Percentiles rank a stretch among this genome's conserved stretches.
phyloP scores from a whole-genome alignment of 2,329 filamentous ascomycete genomes.

The Aspergillus phoenicis region DNA sequence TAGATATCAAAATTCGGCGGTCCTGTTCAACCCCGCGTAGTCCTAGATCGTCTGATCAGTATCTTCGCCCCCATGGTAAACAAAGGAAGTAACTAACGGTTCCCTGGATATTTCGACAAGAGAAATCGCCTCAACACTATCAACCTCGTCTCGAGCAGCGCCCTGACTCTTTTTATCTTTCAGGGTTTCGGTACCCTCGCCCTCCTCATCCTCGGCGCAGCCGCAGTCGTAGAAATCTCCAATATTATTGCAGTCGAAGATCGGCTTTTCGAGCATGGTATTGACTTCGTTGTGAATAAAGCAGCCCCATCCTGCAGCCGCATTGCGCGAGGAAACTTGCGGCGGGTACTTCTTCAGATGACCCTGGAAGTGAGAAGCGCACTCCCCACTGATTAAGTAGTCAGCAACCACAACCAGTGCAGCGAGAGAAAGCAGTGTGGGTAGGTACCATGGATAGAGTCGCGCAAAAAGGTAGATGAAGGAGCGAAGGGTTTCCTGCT shows the following conservation, averaged over 20 bases:
- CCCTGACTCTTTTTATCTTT: conserved; percentile 17
- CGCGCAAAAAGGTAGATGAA: conserved; percentile 67
- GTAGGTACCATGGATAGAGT: conserved; percentile 63
- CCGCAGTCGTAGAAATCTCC: conserved; percentile 70
- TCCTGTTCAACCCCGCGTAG: conserved; percentile 30
- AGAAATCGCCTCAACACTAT: conserved; percentile 13
- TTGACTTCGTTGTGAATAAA: conserved; percentile 70
- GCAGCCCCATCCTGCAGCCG: conserved; percentile 67
- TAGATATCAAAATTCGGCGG: neutral
- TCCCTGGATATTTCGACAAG: conserved; percentile 41
- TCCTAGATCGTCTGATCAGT: conserved; percentile 25
- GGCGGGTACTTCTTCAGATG: conserved; percentile 65
- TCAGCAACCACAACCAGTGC: conserved; percentile 7
- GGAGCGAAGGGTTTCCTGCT: conserved; percentile 60
- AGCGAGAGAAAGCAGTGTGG: neutral
- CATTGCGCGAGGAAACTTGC: conserved; percentile 62
- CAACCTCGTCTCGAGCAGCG: conserved; percentile 1
- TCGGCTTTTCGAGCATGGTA: conserved; percentile 60
- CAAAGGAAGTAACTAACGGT: conserved; percentile 31
- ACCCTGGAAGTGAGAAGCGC: conserved; percentile 64
- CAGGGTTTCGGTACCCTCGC: conserved; percentile 4
- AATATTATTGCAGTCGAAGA: conserved; percentile 66
- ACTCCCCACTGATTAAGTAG: conserved; percentile 57
- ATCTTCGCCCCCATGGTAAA: conserved; percentile 1
- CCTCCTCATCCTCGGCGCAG: conserved; percentile 58